Evolutionary conservation across 2,329 filamentous ascomycete species (phyloP).

Genomic region (Fusarium sp.): DNA sequence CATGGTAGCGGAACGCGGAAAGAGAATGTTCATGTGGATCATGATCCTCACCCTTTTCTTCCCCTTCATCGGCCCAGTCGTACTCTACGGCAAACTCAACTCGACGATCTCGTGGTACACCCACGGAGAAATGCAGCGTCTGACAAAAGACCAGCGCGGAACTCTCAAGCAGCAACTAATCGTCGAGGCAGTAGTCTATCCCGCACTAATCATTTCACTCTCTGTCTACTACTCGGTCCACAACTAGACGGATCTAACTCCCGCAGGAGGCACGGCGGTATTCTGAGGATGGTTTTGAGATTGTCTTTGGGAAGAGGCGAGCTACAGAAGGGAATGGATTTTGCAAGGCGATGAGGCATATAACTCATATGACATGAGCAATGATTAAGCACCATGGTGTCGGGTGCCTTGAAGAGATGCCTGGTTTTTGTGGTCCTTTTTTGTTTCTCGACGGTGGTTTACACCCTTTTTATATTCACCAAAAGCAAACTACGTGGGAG

Average conservation of each 20-base stretch:
- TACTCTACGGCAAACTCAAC: conserved; percentile 61
- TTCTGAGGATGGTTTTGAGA: conserved; percentile 20
- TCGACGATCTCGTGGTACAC: conserved; percentile 64
- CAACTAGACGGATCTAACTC: conserved; percentile 6
- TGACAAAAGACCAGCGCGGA: conserved; percentile 53
- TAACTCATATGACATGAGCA: neutral
- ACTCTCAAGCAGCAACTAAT: conserved; percentile 56
- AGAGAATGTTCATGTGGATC: conserved; percentile 57
- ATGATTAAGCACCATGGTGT: neutral
- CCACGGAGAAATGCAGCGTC: conserved; percentile 58
- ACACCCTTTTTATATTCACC: conserved; percentile 7
- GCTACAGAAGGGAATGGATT: neutral
- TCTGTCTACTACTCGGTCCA: conserved; percentile 50
- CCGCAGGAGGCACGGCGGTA: neutral
- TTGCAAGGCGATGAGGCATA: conserved; percentile 9
- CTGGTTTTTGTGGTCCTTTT: conserved; percentile 9
- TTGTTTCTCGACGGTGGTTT: conserved; percentile 1
- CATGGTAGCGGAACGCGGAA: conserved; percentile 51
- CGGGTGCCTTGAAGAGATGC: neutral
- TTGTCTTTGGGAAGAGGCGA: neutral
- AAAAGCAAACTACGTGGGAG: neutral
- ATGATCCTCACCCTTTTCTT: conserved; percentile 57
- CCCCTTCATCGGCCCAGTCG: conserved; percentile 63
- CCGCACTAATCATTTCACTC: conserved; percentile 51
- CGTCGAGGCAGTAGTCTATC: conserved; percentile 53